These are phyloP conservation scores for Lophiostoma macrostomum DNA, from an alignment of 495 filamentous ascomycete species.

Conservation along the genomic window DNA sequence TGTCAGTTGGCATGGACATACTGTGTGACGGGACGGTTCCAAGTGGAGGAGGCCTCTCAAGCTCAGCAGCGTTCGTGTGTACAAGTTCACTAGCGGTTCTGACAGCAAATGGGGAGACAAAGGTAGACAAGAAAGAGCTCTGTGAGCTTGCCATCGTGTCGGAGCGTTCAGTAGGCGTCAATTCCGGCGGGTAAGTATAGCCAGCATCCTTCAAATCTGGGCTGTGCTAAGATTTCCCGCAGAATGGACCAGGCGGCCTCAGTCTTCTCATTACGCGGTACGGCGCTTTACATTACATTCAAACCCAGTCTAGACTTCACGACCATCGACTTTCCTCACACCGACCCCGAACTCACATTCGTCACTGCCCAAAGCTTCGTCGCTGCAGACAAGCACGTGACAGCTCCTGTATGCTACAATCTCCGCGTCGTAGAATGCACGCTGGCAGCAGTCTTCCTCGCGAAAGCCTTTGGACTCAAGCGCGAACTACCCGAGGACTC, in stretches of 20 bases:
- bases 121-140: slow-evolving; percentile 83
- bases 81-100: slow-evolving; percentile 85
- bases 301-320: slow-evolving; percentile 70
- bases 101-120: slow-evolving; percentile 74
- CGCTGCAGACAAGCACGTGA: slow-evolving; percentile 88
- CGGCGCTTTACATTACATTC: slow-evolving; percentile 87
- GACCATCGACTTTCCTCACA: slow-evolving; percentile 79
- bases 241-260: slow-evolving; percentile 98
- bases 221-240: slow-evolving; percentile 1
- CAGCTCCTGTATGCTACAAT: slow-evolving; percentile 91
- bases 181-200: slow-evolving; percentile 77
- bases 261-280: slow-evolving; percentile 82
- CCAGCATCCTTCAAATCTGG: not conserved
- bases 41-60: slow-evolving; percentile 84
- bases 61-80: slow-evolving; percentile 91
- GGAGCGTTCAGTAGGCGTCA: slow-evolving; percentile 91
- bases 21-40: slow-evolving; percentile 90
- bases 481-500: slow-evolving; percentile 66
- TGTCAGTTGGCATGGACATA: slow-evolving; percentile 78
- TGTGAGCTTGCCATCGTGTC: slow-evolving; percentile 90
- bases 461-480: slow-evolving; percentile 58
- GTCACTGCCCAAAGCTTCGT: slow-evolving; percentile 94
- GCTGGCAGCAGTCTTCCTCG: slow-evolving; percentile 75
- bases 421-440: slow-evolving; percentile 93
- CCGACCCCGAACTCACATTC: slow-evolving; percentile 80